phyloP scores from a whole-genome alignment of 1,284 basidiomycete species.

The Puccinia polysora region DNA sequence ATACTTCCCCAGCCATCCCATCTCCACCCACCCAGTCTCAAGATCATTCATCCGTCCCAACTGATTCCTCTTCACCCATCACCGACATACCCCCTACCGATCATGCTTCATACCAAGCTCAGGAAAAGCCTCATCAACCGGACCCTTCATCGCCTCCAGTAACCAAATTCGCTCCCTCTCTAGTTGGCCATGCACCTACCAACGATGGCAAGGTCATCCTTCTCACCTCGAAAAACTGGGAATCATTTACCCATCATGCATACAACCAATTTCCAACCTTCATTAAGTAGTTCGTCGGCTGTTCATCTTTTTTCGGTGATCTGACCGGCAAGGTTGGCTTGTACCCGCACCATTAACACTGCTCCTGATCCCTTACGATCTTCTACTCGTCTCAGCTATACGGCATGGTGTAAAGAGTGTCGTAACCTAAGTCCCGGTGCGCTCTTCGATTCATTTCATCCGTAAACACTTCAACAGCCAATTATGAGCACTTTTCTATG shows the following conservation, averaged over 20 bases:
- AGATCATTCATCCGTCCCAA: neutral
- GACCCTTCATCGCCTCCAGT: constrained; percentile 2
- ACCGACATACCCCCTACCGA: constrained; percentile 8
- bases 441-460: neutral
- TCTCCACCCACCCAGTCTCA: neutral
- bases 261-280: constrained; percentile 10
- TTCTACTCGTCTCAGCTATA: neutral
- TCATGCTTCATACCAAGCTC: neutral
- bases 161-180: neutral
- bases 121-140: no score
- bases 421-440: constrained; percentile 5
- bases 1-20: neutral
- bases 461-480: neutral
- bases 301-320: neutral
- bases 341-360: neutral
- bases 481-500: neutral
- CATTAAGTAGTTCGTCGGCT: constrained; percentile 26
- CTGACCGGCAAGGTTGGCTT: neutral
- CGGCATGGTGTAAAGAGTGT: constrained; percentile 39
- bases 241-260: neutral
- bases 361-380: neutral
- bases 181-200: neutral
- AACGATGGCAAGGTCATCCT: constrained; percentile 9
- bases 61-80: neutral
- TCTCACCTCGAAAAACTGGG: constrained; percentile 2